Percentiles rank a stretch among this genome's conserved stretches.
phyloP scores from a whole-genome alignment of 306 rosid species.

The Sechiopsis laciniata region DNA sequence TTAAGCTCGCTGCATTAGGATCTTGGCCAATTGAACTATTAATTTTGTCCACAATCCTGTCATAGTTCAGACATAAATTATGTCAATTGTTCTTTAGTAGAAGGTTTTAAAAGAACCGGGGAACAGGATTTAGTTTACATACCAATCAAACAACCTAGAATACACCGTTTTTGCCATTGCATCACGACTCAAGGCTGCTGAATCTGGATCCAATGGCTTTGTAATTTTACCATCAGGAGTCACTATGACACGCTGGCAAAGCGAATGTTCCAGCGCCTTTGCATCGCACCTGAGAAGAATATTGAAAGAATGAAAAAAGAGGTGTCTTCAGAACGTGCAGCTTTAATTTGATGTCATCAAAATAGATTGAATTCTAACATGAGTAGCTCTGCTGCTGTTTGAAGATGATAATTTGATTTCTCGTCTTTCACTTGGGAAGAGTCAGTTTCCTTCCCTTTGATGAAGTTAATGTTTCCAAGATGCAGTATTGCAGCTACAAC shows the following conservation, averaged over 20 bases:
- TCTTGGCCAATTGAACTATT: slow-evolving; percentile 88
- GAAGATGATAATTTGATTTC: slow-evolving; percentile 62
- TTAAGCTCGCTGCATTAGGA: slow-evolving; percentile 57
- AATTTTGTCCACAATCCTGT: slow-evolving; percentile 81
- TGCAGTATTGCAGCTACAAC: slow-evolving; percentile 82
- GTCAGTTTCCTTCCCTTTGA: slow-evolving; percentile 70
- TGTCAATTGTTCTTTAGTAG: background rate
- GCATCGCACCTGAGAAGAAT: slow-evolving; percentile 55
- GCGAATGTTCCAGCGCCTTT: slow-evolving; percentile 65
- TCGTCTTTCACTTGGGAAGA: slow-evolving; percentile 74
- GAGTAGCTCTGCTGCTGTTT: slow-evolving; percentile 61
- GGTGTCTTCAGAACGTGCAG: background rate
- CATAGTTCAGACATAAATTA: slow-evolving; percentile 29
- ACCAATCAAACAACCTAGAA: slow-evolving; percentile 78
- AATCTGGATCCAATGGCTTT: slow-evolving; percentile 57
- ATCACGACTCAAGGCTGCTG: slow-evolving; percentile 73
- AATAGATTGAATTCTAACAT: slow-evolving; percentile 42
- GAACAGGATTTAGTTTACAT: slow-evolving; percentile 23
- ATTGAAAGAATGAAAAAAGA: slow-evolving; percentile 18
- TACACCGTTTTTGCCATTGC: slow-evolving; percentile 78
- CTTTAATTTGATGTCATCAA: background rate
- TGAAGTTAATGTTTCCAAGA: slow-evolving; percentile 69
- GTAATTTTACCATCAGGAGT: slow-evolving; percentile 88
- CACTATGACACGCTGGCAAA: slow-evolving; percentile 81
- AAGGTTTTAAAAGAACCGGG: background rate